Percentiles rank a stretch among this genome's conserved stretches.
phyloP scores from a whole-genome alignment of 129 eudicot species.

The Flaveria trinervia region DNA sequence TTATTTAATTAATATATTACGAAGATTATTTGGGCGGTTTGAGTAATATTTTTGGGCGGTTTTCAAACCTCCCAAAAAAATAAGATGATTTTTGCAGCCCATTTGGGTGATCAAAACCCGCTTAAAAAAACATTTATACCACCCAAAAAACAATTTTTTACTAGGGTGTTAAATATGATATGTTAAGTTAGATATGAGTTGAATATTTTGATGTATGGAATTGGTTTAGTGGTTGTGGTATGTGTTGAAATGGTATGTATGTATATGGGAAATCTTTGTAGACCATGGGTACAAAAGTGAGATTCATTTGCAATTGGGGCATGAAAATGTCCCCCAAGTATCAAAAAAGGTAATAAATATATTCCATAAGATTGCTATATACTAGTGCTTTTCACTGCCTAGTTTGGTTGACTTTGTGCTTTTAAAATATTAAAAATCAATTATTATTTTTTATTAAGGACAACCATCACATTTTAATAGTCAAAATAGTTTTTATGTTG shows the following conservation, averaged over 20 bases:
- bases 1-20: no score
- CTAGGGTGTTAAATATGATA: neutral
- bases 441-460: no score
- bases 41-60: no score
- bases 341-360: neutral
- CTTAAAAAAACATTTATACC: no score
- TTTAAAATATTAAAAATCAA: neutral
- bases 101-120: no score
- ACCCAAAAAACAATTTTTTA: no score
- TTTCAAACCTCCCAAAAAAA: no score
- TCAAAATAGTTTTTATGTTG: no score
- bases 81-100: no score
- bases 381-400: slow-evolving; percentile 21
- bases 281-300: slow-evolving; percentile 30
- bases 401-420: slow-evolving; percentile 22
- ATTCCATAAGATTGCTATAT: slow-evolving; percentile 22
- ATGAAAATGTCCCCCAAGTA: slow-evolving; percentile 9
- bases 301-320: slow-evolving; percentile 33
- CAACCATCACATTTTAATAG: no score
- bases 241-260: slow-evolving; percentile 10
- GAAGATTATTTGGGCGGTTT: no score
- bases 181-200: neutral
- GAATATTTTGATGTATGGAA: neutral
- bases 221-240: slow-evolving; percentile 7
- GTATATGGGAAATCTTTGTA: slow-evolving; percentile 8